Percentiles rank a stretch among this genome's conserved stretches.
phyloP scores from a whole-genome alignment of 169 alveolate species.

The Plasmodium gaboni region DNA sequence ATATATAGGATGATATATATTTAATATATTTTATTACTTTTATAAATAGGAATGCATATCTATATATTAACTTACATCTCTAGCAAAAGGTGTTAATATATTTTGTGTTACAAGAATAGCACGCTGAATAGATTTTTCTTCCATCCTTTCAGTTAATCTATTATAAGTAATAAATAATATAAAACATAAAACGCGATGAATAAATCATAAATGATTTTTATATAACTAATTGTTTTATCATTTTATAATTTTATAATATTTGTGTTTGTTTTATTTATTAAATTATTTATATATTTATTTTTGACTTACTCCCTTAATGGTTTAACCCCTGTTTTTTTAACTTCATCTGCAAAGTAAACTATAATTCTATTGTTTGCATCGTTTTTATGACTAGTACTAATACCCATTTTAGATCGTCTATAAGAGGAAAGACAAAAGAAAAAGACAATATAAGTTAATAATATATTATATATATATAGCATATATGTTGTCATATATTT shows the following conservation, averaged over 20 bases:
- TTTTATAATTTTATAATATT: not conserved
- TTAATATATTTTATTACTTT: not conserved
- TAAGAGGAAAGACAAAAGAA: conserved; percentile 29
- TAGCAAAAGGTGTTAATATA: conserved; percentile 94
- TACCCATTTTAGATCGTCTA: conserved; percentile 89
- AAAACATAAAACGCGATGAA: too few species aligned
- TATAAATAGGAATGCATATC: conserved; percentile 5
- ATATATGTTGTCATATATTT: conserved; percentile 5
- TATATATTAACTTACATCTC: conserved; percentile 82
- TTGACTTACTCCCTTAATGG: conserved; percentile 92
- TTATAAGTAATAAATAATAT: too few species aligned
- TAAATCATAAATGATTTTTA: too few species aligned
- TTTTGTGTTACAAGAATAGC: conserved; percentile 94
- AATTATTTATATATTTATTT: not conserved
- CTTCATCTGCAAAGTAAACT: conserved; percentile 93
- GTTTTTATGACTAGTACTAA: conserved; percentile 88
- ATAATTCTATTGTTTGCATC: conserved; percentile 89
- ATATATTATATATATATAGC: not conserved
- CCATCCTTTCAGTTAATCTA: conserved; percentile 94
- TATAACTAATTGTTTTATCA: not conserved
- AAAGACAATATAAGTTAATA: not conserved
- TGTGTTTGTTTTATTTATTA: not conserved
- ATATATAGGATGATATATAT: conserved; percentile 3
- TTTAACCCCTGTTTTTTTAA: conserved; percentile 94
- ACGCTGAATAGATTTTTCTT: conserved; percentile 91